Evolutionary conservation across 192 early-diverging fungal species (phyloP).

Genomic region (Thoreauomyces humboldtii): DNA sequence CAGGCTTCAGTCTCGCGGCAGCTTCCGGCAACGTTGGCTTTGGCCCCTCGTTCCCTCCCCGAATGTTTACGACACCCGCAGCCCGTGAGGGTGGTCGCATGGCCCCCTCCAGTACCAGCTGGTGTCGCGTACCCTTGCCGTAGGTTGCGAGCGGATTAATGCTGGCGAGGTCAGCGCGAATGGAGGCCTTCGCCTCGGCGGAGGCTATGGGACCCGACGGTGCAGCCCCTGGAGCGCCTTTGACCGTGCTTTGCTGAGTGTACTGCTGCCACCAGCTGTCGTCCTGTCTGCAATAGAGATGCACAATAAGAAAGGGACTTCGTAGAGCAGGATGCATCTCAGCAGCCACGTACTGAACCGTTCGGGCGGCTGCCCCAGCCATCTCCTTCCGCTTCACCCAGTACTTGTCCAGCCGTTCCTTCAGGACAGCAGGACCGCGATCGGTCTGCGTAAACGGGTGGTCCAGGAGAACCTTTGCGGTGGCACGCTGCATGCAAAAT

Average conservation of each 20-base stretch:
- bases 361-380: constrained; percentile 4
- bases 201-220: background rate
- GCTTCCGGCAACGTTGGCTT: no score
- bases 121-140: constrained; percentile 4
- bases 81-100: background rate
- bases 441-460: constrained; percentile 77
- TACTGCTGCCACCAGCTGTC: constrained; percentile 29
- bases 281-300: background rate
- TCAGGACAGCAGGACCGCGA: constrained; percentile 74
- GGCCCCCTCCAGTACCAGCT: background rate
- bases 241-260: constrained; percentile 9
- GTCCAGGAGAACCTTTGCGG: constrained; percentile 78
- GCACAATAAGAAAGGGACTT: background rate
- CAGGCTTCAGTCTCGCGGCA: no score
- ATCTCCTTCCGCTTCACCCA: constrained; percentile 22
- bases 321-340: background rate
- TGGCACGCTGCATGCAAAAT: constrained; percentile 56
- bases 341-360: background rate
- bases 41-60: no score
- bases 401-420: constrained; percentile 65
- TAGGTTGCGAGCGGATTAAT: constrained; percentile 17
- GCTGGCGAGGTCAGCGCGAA: constrained; percentile 19
- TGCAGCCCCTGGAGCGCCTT: background rate
- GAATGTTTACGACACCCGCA: no score
- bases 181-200: constrained; percentile 17